Conservation (phyloP, 345 rosid genomes). For the Tarenaya hassleriana region DNA sequence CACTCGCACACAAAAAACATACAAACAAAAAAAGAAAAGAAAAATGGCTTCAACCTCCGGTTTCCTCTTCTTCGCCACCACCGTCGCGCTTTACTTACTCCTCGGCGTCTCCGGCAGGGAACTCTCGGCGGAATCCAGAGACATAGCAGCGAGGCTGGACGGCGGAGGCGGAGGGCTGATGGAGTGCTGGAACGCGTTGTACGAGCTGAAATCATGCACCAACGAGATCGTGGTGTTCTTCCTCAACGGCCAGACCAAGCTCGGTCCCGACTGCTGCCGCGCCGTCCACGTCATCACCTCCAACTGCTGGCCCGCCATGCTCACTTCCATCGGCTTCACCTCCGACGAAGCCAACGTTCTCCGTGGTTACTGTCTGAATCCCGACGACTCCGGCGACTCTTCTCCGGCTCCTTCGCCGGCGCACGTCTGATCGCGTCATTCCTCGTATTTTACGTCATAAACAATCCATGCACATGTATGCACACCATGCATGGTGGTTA, state of each 20-base stretch:
- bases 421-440: constrained; percentile 1
- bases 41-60: constrained; percentile 24
- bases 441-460: neutral
- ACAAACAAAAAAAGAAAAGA: neutral
- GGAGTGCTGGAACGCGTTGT: constrained; percentile 62
- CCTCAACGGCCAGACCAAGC: constrained; percentile 48
- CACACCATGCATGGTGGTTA: too few species aligned
- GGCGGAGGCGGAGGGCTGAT: constrained; percentile 38
- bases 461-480: too few species aligned
- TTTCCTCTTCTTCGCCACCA: constrained; percentile 18
- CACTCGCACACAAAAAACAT: neutral
- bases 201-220: constrained; percentile 63
- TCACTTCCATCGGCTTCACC: constrained; percentile 60
- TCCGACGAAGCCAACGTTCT: constrained; percentile 51
- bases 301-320: constrained; percentile 83
- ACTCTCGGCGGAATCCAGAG: constrained; percentile 13
- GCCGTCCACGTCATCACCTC: constrained; percentile 48
- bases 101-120: constrained; percentile 21
- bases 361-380: constrained; percentile 43
- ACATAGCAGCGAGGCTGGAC: constrained; percentile 34
- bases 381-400: constrained; percentile 22
- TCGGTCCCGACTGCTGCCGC: constrained; percentile 54
- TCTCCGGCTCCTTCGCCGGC: constrained; percentile 25
- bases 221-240: constrained; percentile 59
- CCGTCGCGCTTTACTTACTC: constrained; percentile 11